These are phyloP conservation scores for Peribolospora kevripleyi DNA, from an alignment of 768 basidiomycete genomes.

Conservation along the genomic window DNA sequence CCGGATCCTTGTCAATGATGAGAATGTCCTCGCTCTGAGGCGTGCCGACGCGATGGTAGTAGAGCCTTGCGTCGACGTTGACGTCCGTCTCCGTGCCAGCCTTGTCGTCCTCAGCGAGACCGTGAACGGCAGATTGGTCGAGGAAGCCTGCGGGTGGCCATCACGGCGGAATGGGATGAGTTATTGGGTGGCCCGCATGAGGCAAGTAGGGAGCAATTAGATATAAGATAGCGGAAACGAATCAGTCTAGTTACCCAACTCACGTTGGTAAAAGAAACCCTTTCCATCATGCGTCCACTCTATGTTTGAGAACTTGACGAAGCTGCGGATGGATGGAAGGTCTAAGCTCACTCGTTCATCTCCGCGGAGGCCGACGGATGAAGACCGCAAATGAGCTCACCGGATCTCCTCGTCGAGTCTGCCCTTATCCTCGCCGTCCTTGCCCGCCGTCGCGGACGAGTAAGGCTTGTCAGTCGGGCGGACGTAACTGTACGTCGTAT, in stretches of 20 bases:
- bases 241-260: background rate
- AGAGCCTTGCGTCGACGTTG: conserved; percentile 26
- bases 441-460: conserved; percentile 15
- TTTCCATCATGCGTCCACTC: conserved; percentile 53
- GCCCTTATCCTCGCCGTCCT: conserved; percentile 18
- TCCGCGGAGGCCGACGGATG: no score
- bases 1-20: conserved; percentile 33
- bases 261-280: conserved; percentile 54
- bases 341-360: no score
- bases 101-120: conserved; percentile 27
- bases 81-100: conserved; percentile 15
- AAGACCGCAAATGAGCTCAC: no score
- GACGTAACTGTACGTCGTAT: conserved; percentile 32
- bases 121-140: conserved; percentile 24
- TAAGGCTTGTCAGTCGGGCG: conserved; percentile 39
- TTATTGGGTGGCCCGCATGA: background rate
- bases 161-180: conserved; percentile 9
- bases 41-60: conserved; percentile 50
- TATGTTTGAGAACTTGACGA: conserved; percentile 50
- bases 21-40: conserved; percentile 41
- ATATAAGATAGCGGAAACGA: no score
- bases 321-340: conserved; percentile 10
- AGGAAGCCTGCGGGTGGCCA: conserved; percentile 32
- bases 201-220: background rate
- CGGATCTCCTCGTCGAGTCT: conserved; percentile 42